A percentile compares a stretch with the other conserved stretches of the same genome.
These are phyloP conservation scores for Phytopythium litorale DNA, from an alignment of 352 stramenopile genomes.

Conservation along the genomic window DNA sequence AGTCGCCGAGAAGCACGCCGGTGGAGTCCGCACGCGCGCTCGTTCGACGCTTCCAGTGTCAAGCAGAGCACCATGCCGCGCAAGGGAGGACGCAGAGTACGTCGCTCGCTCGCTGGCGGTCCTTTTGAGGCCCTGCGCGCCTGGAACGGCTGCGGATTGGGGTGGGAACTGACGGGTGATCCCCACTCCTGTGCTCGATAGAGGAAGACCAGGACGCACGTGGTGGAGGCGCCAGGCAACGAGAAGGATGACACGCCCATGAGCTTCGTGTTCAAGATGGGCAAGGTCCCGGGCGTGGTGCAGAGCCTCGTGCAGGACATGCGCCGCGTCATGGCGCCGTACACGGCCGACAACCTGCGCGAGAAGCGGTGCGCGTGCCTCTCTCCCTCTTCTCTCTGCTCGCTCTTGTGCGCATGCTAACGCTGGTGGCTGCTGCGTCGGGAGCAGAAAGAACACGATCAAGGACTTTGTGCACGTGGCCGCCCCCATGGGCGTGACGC, in stretches of 20 bases:
- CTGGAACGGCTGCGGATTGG: background rate
- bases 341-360: slow-evolving; percentile 91
- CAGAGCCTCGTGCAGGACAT: slow-evolving; percentile 90
- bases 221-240: slow-evolving; percentile 48
- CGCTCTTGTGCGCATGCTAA: background rate
- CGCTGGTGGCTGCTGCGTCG: background rate
- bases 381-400: background rate
- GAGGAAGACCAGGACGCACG: slow-evolving; percentile 84
- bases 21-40: background rate
- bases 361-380: slow-evolving; percentile 63
- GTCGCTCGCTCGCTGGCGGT: slow-evolving; percentile 13
- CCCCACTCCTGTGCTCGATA: slow-evolving; percentile 12
- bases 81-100: slow-evolving; percentile 84
- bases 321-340: slow-evolving; percentile 93
- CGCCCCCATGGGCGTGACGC: slow-evolving; percentile 92
- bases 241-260: slow-evolving; percentile 86
- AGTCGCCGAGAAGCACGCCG: background rate
- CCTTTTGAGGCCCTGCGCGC: background rate
- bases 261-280: slow-evolving; percentile 92
- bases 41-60: background rate
- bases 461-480: slow-evolving; percentile 92
- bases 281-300: slow-evolving; percentile 76
- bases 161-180: background rate
- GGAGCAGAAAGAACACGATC: slow-evolving; percentile 76
- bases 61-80: slow-evolving; percentile 48